Evolutionary conservation across 176 grass and related monocot genomes (phyloP), one percentile per base, ranked within the genome.

Genomic region (Eragrostis curvula): DNA sequence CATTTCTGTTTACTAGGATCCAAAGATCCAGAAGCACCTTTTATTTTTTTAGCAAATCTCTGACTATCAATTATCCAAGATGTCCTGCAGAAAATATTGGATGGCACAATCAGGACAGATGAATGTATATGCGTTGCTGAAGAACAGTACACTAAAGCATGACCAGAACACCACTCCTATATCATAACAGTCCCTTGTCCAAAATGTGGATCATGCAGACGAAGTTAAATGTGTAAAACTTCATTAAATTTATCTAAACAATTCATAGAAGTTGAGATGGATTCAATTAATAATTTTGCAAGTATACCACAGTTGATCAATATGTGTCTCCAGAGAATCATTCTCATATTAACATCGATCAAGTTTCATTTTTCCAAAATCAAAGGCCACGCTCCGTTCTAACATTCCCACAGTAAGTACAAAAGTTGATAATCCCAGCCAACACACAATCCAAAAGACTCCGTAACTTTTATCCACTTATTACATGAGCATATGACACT

Each of bases 41-140:
- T 98, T 81, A 98, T 98, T 90, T 98, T 98, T 36, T 89, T 86
- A 41, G 96, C 96, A 88, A 98, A 88, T 85, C 93, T 89, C 78
- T 81, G 86, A 87, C 93, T 90, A 75, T 98, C 93, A 80, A 98
- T 80, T 80, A 98, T 70, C 96, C 96, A 98, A 28, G 96, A 91
- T 55, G 93, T 86, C 76, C 96, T 98, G 89, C 28, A 93, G 52
- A 67, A 82, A 79, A 86, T 71, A 79, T 80, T 62, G 70, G 70
- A 52, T 21, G 24, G 8, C 27, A 70, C 8, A 42, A 20, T 82
- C 61, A 69, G 83, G 74, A 68, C 12, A 73, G 44, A 73, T 68
- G 74, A 72, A 68, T 78, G 20, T 55, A 70, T 13, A 42, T 50
- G 44, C 55, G 15, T 50, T 77, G 14, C 30, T 86, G 27, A 14